Base-by-base conservation (phyloP, 768 basidiomycete genomes). In the Collybiopsis luxurians region DNA sequence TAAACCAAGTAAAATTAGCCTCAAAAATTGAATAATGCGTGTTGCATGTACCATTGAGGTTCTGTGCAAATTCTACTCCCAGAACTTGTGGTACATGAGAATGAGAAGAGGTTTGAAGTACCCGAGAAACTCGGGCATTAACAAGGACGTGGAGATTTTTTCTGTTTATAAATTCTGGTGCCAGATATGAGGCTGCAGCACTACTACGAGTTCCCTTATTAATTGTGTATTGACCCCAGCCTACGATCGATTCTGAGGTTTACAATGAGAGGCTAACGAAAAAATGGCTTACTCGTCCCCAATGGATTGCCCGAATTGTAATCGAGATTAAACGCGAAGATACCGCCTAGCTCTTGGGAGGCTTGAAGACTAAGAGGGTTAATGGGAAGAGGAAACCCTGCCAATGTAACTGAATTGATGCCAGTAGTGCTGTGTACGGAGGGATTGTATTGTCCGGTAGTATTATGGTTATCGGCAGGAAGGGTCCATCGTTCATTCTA, bases 151-250 rank as follows among this genome's bases (percentile, higher is more conserved):
- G 47, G 31, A 65, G 52, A 46, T 65, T 65, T n/a, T 57, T 40
- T 23, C 71, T 60, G 2, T 58, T 39, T 0, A 63, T 51, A 19
- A 44, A 44, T 5, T 65, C 57, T 1, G 62, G 53, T 30, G 57
- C 60, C 15, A 71, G 56, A 50, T 69, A 69, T 1, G 69, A 60
- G 11, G 69, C 64, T 5, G 69, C 69, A 5, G 69, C 47, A 43
- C 65, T 67, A 44, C 63, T 65, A 30, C 68, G 59, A 28, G 40
- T 44, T 44, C 43, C 66, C 13, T 54, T 52, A 3, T 59, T 55
- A 10, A 68, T 63, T 0, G 67, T 67, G 1, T 6, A 34, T 13
- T 34, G 31, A 34, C 6, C 31, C 31, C 31, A 34, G 31, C 31
- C 31, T 34, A 13, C 13, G 6, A 34, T 34, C n/a, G n/a, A n/a